phyloP scores from a whole-genome alignment of 495 filamentous ascomycete species.

The Tricharina praecox region DNA sequence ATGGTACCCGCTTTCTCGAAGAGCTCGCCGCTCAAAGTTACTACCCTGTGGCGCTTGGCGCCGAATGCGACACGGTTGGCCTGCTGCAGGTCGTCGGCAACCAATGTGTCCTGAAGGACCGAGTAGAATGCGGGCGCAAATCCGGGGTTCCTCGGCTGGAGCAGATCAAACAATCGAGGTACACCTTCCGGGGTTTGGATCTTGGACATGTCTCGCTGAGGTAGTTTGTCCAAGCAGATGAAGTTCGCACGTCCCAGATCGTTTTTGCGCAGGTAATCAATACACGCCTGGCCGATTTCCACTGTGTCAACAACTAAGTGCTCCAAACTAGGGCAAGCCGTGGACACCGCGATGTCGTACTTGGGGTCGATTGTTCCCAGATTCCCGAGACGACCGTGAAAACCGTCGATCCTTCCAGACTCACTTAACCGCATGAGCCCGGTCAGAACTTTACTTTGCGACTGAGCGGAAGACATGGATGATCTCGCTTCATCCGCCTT shows the following conservation, averaged over 20 bases:
- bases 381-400: slow-evolving; percentile 88
- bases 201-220: slow-evolving; percentile 51
- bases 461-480: slow-evolving; percentile 74
- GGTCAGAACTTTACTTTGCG: slow-evolving; percentile 77
- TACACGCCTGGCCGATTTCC: slow-evolving; percentile 88
- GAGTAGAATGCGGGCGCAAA: slow-evolving; percentile 90
- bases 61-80: slow-evolving; percentile 95
- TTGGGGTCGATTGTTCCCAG: slow-evolving; percentile 86
- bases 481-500: slow-evolving; percentile 90
- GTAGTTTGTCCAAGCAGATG: slow-evolving; percentile 78
- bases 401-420: slow-evolving; percentile 88
- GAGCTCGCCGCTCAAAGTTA: slow-evolving; percentile 83
- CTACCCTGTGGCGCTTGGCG: slow-evolving; percentile 79
- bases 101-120: slow-evolving; percentile 79
- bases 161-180: slow-evolving; percentile 79
- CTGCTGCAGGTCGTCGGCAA: slow-evolving; percentile 80
- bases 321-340: slow-evolving; percentile 76
- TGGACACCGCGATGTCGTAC: slow-evolving; percentile 94
- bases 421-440: slow-evolving; percentile 89
- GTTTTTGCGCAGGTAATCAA: slow-evolving; percentile 92
- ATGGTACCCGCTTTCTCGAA: slow-evolving; percentile 97
- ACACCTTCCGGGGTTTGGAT: slow-evolving; percentile 85
- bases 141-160: slow-evolving; percentile 70
- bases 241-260: slow-evolving; percentile 95
- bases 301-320: slow-evolving; percentile 94